Percentiles rank a stretch among this genome's conserved stretches.
phyloP scores from a whole-genome alignment of 2,329 filamentous ascomycete genomes.

The Colletotrichum sidae region DNA sequence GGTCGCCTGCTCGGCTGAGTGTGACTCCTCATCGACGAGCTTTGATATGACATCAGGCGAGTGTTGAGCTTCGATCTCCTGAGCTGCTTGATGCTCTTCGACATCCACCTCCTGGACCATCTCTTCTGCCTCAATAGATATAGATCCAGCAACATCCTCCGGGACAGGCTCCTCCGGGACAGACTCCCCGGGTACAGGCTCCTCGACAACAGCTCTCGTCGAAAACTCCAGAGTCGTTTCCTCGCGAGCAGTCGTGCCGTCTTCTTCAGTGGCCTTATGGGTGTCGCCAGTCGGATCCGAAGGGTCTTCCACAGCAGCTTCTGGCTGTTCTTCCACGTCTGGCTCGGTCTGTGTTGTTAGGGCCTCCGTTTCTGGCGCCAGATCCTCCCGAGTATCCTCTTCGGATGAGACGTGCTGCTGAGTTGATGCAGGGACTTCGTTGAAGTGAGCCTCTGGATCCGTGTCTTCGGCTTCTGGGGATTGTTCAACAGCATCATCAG shows the following conservation, averaged over 20 bases:
- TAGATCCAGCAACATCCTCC: background rate
- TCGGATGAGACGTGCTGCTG: no score
- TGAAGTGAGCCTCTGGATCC: no score
- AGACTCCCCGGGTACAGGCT: background rate
- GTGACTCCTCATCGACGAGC: background rate
- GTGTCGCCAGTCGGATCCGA: background rate
- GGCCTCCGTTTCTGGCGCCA: no score
- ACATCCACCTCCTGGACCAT: background rate
- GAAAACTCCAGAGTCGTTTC: slow-evolving; percentile 11
- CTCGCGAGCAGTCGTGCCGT: background rate
- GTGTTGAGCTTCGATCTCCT: background rate
- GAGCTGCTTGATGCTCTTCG: background rate
- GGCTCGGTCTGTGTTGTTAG: no score
- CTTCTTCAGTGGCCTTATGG: background rate
- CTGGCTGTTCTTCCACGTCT: no score
- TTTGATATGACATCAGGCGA: background rate
- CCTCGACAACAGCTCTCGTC: slow-evolving; percentile 9
- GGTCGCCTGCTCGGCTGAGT: no score
- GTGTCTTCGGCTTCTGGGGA: no score
- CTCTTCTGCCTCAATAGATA: background rate
- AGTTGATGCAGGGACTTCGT: no score
- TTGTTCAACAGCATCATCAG: background rate
- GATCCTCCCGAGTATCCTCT: no score
- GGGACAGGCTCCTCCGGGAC: background rate
- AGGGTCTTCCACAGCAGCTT: no score